Evolutionary conservation across 31 red algal species (phyloP).

Genomic region (Porphyra umbilicalis): DNA sequence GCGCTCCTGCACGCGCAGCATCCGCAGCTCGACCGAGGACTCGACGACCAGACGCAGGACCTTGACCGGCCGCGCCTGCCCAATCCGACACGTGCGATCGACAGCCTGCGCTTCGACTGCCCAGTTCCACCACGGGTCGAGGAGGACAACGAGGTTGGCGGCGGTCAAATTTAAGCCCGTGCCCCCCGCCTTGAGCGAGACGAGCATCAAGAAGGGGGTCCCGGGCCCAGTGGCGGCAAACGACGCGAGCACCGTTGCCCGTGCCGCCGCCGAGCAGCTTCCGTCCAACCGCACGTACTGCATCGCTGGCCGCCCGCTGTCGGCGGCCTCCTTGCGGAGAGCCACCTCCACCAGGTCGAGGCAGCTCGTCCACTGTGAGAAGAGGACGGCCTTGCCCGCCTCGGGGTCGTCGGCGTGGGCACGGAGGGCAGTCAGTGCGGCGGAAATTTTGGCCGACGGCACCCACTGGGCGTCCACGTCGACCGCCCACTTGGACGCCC

Average conservation of each 20-base stretch:
- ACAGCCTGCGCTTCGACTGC: slow-evolving; percentile 95
- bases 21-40: slow-evolving; percentile 70
- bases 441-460: slow-evolving; percentile 36
- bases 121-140: slow-evolving; percentile 97
- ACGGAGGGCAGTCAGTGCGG: not conserved
- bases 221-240: slow-evolving; percentile 23
- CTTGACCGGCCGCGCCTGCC: slow-evolving; percentile 70
- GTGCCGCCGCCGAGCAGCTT: slow-evolving; percentile 26
- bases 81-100: slow-evolving; percentile 83
- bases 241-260: slow-evolving; percentile 35
- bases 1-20: slow-evolving; percentile 67
- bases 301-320: not conserved
- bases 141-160: slow-evolving; percentile 57
- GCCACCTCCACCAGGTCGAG: slow-evolving; percentile 66
- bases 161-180: slow-evolving; percentile 86
- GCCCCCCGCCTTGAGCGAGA: slow-evolving; percentile 79
- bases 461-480: slow-evolving; percentile 48
- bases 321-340: slow-evolving; percentile 20
- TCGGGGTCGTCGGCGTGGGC: not conserved
- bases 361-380: slow-evolving; percentile 78
- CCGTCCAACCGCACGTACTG: slow-evolving; percentile 66
- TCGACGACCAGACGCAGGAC: slow-evolving; percentile 73
- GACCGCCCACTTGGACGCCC: slow-evolving; percentile 32
- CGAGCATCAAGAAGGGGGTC: slow-evolving; percentile 53
- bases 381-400: slow-evolving; percentile 70